Conservation (phyloP, 1,139 yeast genomes). For the Pichia cactophila region DNA sequence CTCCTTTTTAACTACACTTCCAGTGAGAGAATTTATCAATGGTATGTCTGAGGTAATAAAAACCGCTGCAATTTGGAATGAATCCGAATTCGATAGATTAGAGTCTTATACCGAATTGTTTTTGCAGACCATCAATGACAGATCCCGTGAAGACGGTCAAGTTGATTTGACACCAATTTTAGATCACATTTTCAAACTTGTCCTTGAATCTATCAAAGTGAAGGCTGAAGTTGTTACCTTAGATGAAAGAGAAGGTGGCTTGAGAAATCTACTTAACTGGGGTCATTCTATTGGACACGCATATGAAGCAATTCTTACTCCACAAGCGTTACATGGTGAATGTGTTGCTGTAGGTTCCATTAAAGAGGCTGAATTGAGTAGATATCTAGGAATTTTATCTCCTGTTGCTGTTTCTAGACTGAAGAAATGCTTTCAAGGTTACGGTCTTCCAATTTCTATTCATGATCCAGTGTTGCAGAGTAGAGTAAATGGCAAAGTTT, state of each 20-base stretch:
- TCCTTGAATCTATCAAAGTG: conserved; percentile 77
- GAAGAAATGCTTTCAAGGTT: conserved; percentile 72
- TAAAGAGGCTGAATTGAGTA: conserved; percentile 86
- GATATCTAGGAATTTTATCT: conserved; percentile 80
- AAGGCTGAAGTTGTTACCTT: conserved; percentile 91
- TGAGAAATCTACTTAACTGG: conserved; percentile 85
- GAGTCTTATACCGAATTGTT: conserved; percentile 69
- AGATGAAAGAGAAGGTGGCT: conserved; percentile 94
- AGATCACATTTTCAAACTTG: conserved; percentile 71
- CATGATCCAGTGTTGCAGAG: conserved; percentile 67
- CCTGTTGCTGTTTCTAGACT: conserved; percentile 94
- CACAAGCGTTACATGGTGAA: conserved; percentile 95
- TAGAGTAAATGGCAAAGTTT: conserved; percentile 58
- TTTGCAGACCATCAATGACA: conserved; percentile 48
- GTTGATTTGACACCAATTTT: conserved; percentile 59
- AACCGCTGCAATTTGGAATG: conserved; percentile 98
- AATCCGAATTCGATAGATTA: conserved; percentile 72
- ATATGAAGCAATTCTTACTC: conserved; percentile 91
- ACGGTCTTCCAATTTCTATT: conserved; percentile 75
- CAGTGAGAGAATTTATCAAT: conserved; percentile 89
- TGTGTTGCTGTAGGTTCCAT: conserved; percentile 95
- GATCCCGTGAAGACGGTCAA: conserved; percentile 30
- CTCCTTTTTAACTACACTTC: conserved; percentile 78
- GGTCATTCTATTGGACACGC: conserved; percentile 99
- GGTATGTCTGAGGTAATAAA: conserved; percentile 99